A percentile compares a stretch with the other conserved stretches of the same genome.
These are phyloP conservation scores for Solanum tarapatanum DNA, from an alignment of 257 asterid species.

Conservation along the genomic window DNA sequence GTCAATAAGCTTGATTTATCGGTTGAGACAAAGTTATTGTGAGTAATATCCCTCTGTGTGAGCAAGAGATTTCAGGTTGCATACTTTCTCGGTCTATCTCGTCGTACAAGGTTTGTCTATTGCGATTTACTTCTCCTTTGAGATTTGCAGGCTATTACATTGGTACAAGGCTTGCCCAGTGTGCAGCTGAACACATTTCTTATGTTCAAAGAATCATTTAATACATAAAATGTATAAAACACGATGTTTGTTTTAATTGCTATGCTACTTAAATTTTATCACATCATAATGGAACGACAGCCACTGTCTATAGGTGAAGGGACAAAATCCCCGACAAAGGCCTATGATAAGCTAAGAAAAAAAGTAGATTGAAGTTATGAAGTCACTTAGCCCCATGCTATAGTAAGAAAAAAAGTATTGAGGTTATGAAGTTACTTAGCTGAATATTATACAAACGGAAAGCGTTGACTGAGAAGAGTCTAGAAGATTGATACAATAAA, in stretches of 20 bases:
- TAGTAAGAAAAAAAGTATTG: neutral
- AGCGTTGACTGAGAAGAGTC: neutral
- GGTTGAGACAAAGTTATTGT: neutral
- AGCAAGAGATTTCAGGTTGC: neutral
- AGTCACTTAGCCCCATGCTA: neutral
- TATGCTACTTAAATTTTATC: too few relatives aligned
- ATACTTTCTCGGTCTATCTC: neutral
- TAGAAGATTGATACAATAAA: neutral
- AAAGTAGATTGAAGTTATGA: neutral
- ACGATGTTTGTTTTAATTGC: too few relatives aligned
- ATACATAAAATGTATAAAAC: too few relatives aligned
- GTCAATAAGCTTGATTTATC: neutral
- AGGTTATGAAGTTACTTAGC: neutral
- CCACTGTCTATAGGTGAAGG: neutral
- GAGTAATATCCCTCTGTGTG: neutral
- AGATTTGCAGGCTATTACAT: too few relatives aligned
- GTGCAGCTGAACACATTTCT: neutral
- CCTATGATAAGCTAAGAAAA: neutral
- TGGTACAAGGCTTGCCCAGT: neutral
- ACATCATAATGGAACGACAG: too few relatives aligned
- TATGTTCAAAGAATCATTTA: too few relatives aligned
- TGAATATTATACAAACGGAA: too few relatives aligned
- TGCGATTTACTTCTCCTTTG: neutral
- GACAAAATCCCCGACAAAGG: neutral
- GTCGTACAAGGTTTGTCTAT: neutral